These are phyloP conservation scores for Diplosphaera chodatii DNA, from an alignment of 139 green algal genomes.

Conservation along the genomic window DNA sequence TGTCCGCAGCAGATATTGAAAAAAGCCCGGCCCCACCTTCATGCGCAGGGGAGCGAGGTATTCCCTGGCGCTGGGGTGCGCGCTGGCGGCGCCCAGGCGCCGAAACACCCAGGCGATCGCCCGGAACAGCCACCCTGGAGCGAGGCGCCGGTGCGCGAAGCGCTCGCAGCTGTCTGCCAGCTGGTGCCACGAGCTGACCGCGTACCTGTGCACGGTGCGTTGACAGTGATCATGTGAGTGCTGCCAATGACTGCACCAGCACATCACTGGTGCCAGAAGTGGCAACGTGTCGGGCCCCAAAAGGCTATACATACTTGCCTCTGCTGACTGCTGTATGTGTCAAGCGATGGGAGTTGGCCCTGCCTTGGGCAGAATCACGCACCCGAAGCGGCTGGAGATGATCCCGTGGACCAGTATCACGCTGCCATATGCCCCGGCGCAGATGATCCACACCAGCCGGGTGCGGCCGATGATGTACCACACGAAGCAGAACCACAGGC, in stretches of 20 bases:
- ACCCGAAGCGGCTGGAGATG: slow-evolving; percentile 24
- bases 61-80: slow-evolving; percentile 17
- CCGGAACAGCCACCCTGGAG: slow-evolving; percentile 2
- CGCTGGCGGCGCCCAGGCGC: slow-evolving; percentile 23
- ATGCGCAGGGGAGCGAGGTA: slow-evolving; percentile 30
- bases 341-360: too few species aligned
- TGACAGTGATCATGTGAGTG: background rate
- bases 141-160: slow-evolving; percentile 1
- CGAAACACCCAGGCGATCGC: slow-evolving; percentile 27
- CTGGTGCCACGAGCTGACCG: slow-evolving; percentile 27
- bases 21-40: too few species aligned
- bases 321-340: too few species aligned
- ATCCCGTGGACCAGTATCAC: slow-evolving; percentile 30
- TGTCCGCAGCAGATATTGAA: too few species aligned
- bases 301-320: too few species aligned
- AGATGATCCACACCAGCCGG: slow-evolving; percentile 26
- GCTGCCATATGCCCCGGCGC: slow-evolving; percentile 20
- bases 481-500: slow-evolving; percentile 26
- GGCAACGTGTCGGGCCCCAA: too few species aligned
- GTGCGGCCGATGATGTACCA: slow-evolving; percentile 5
- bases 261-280: too few species aligned
- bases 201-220: slow-evolving; percentile 30
- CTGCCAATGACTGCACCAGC: too few species aligned
- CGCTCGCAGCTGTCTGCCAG: slow-evolving; percentile 14
- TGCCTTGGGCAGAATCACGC: too few species aligned